A percentile compares a stretch with the other conserved stretches of the same genome.
Evolutionary conservation across 2,329 filamentous ascomycete species (phyloP).

Genomic region (Polychaeton citri): DNA sequence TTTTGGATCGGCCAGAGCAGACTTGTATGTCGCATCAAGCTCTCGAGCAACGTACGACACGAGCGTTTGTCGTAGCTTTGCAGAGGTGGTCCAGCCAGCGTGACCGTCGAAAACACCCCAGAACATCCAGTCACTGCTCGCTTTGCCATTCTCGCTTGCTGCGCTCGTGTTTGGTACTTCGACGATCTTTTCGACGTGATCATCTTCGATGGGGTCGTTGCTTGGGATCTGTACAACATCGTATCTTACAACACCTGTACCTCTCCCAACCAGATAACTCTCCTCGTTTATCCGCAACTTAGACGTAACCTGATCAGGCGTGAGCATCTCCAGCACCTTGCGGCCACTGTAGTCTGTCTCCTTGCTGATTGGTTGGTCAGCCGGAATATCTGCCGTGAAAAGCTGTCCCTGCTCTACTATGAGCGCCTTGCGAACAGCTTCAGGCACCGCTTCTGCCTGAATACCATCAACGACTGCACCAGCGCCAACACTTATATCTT

Average conservation of each 20-base stretch:
- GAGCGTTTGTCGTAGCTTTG: slow-evolving; percentile 81
- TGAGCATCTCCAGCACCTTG: slow-evolving; percentile 90
- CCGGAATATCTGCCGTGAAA: slow-evolving; percentile 73
- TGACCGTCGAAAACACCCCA: slow-evolving; percentile 99
- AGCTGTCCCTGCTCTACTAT: slow-evolving; percentile 85
- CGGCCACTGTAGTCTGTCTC: slow-evolving; percentile 71
- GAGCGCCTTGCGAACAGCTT: slow-evolving; percentile 53
- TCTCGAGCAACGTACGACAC: slow-evolving; percentile 89
- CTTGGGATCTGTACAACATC: slow-evolving; percentile 89
- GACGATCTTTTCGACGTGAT: slow-evolving; percentile 96
- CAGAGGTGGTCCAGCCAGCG: slow-evolving; percentile 95
- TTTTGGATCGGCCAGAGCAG: slow-evolving; percentile 45
- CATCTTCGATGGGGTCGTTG: slow-evolving; percentile 96
- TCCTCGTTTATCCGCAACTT: slow-evolving; percentile 82
- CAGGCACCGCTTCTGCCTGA: slow-evolving; percentile 27
- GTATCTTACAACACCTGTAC: slow-evolving; percentile 84
- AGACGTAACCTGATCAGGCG: slow-evolving; percentile 80
- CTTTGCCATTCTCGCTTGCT: slow-evolving; percentile 39
- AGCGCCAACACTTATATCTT: slow-evolving; percentile 2
- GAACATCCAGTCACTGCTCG: slow-evolving; percentile 92
- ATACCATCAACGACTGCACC: slow-evolving; percentile 6
- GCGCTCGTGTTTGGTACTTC: slow-evolving; percentile 58
- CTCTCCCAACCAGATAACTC: slow-evolving; percentile 79
- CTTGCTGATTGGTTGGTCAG: slow-evolving; percentile 79
- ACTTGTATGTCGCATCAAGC: slow-evolving; percentile 81